These are phyloP conservation scores for Hyaloperonospora brassicae DNA, from an alignment of 352 stramenopile species.

Conservation along the genomic window DNA sequence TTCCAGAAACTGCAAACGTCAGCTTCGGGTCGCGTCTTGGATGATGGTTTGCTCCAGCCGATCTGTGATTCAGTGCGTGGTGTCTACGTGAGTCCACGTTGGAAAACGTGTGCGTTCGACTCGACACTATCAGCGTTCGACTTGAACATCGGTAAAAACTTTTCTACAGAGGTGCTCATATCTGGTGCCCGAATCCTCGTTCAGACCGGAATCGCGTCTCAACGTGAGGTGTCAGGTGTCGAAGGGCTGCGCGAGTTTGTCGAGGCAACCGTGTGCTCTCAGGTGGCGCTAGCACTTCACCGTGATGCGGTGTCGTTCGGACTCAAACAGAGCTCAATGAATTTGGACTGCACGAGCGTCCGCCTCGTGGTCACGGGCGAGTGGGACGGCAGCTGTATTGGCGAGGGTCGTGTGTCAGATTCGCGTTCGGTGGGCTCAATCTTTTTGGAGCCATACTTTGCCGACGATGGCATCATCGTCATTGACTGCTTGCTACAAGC, in stretches of 20 bases:
- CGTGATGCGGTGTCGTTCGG: constrained; percentile 64
- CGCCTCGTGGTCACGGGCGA: constrained; percentile 65
- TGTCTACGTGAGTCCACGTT: constrained; percentile 65
- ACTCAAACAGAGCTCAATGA: constrained; percentile 68
- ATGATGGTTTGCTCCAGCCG: constrained; percentile 69
- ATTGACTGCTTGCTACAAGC: constrained; percentile 73
- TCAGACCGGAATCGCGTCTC: constrained; percentile 45
- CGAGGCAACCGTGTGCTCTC: constrained; percentile 64
- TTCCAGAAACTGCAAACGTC: constrained; percentile 52
- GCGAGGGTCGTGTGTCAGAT: constrained; percentile 78
- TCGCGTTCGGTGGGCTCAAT: constrained; percentile 54
- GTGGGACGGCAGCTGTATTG: constrained; percentile 78
- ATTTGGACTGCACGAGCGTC: constrained; percentile 68
- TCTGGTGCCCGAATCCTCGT: constrained; percentile 68
- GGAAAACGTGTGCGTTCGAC: constrained; percentile 74
- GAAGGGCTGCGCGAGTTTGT: constrained; percentile 58
- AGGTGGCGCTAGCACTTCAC: constrained; percentile 61
- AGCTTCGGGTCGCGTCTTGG: constrained; percentile 52
- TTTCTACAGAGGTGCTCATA: constrained; percentile 72
- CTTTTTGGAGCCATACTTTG: constrained; percentile 72
- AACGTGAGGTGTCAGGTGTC: constrained; percentile 56
- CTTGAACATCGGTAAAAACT: constrained; percentile 78
- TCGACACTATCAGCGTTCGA: constrained; percentile 77
- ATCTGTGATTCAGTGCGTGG: constrained; percentile 79
- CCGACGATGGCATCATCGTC: constrained; percentile 35